Conservation (phyloP, 768 basidiomycete genomes). For the Tylopilus rubrobrunneus region DNA sequence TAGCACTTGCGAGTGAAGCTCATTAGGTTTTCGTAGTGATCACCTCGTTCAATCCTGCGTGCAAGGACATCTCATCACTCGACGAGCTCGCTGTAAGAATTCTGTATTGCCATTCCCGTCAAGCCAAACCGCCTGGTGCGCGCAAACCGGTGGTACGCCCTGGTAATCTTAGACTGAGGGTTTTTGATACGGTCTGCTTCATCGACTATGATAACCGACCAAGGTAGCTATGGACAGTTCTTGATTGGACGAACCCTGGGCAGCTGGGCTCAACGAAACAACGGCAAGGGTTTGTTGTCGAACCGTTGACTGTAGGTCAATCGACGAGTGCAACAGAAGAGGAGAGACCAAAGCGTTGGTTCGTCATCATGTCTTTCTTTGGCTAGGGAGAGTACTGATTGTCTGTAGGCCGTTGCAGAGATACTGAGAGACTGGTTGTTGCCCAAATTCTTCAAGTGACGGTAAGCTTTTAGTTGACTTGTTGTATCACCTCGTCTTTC, state of each 20-base stretch:
- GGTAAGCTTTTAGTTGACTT: constrained; percentile 38
- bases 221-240: constrained; percentile 82
- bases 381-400: background rate
- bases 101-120: constrained; percentile 84
- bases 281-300: constrained; percentile 71
- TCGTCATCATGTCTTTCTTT: constrained; percentile 11
- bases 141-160: constrained; percentile 66
- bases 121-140: constrained; percentile 77
- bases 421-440: constrained; percentile 64
- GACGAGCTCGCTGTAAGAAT: constrained; percentile 74
- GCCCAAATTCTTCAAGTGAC: constrained; percentile 79
- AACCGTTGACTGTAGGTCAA: constrained; percentile 67
- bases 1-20: background rate
- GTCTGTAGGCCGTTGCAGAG: constrained; percentile 49
- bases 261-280: constrained; percentile 66
- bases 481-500: background rate
- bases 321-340: constrained; percentile 60
- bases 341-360: constrained; percentile 52
- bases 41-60: constrained; percentile 75
- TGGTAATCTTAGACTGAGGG: constrained; percentile 56
- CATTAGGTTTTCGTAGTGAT: constrained; percentile 48
- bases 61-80: constrained; percentile 64
- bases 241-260: constrained; percentile 90
- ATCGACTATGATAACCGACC: constrained; percentile 76
- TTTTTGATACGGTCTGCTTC: constrained; percentile 92